Evolutionary conservation across 2,329 filamentous ascomycete species (phyloP), one percentile per base, ranked within the genome.

Genomic region (Dothidotthia symphoricarpi): DNA sequence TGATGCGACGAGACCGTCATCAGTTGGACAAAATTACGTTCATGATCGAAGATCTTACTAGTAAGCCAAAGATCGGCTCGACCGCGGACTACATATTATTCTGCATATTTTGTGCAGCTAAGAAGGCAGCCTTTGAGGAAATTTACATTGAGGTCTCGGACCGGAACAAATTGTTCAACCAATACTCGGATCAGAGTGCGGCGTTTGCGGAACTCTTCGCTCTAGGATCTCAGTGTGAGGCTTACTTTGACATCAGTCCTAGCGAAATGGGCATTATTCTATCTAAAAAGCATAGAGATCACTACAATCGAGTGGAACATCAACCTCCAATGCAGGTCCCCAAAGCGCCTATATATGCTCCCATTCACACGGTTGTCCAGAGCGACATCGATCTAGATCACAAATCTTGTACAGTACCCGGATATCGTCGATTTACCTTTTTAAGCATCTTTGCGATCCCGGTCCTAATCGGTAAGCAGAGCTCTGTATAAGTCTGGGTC

Each of bases 121-220:
- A 78, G 16, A 77, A 75, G 49, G 67, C 71, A 5, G 79, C 75
- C 0, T 75, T 82, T 28, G 78, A 82, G 42, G 79, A 83, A 41
- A 76, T 83, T 0, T 83, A 82, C 51, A 67, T 78, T 10, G 80
- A 83, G 56, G 76, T 81, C 1, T 79, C 76, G 0, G 80, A 83
- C 51, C 70, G 78, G 6, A 82, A 81, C 49, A 80, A 78, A 0
- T 65, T 82, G 8, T 80, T 81, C 59, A 77, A 81, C 36, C 70
- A 75, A 14, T 79, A 81, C 39, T 69, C 78, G 2, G 80, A 83
- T 39, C 80, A 83, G 57, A 79, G 80, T 11, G 80, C 78, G 22
- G 78, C 78, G 6, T 83, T 83, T 50, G 75, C 80, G 1, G 80
- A 83, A 54, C 73, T 81, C 0, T 83, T 81, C 61, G 80, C 78